Evolutionary conservation across 306 rosid species (phyloP).

Genomic region (Prunus dulcis): DNA sequence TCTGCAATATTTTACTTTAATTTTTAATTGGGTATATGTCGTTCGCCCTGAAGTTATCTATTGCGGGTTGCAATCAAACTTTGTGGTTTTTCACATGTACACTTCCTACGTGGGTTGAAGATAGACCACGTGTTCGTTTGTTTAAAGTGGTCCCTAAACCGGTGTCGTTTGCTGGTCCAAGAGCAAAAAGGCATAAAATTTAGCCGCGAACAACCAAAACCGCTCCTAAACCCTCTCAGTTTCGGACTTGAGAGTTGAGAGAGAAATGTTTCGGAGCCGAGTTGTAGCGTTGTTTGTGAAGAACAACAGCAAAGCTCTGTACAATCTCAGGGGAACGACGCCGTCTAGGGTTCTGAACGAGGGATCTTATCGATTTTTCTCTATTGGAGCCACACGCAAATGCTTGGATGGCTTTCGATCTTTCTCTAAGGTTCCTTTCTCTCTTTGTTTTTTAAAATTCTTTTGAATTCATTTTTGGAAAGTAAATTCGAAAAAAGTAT

Average conservation of each 20-base stretch:
- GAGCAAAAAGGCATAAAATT: neutral
- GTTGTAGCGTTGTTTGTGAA: slow-evolving; percentile 19
- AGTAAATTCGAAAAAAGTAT: neutral
- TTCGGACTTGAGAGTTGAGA: neutral
- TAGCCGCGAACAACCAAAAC: neutral
- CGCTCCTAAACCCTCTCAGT: neutral
- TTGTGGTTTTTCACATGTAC: no score
- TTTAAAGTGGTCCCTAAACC: neutral
- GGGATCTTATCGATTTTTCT: slow-evolving; percentile 6
- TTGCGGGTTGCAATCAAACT: no score
- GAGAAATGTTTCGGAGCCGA: slow-evolving; percentile 26
- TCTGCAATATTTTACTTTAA: no score
- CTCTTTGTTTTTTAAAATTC: neutral
- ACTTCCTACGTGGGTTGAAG: no score
- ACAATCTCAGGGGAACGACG: slow-evolving; percentile 5
- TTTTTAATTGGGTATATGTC: no score
- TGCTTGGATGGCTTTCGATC: slow-evolving; percentile 6
- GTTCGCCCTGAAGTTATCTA: no score
- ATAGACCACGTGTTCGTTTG: no score
- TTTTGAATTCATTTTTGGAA: neutral
- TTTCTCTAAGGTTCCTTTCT: slow-evolving; percentile 15
- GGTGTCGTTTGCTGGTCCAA: neutral
- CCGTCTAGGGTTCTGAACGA: neutral
- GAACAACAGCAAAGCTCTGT: slow-evolving; percentile 19
- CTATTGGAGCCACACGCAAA: slow-evolving; percentile 1